phyloP scores from a whole-genome alignment of 208 protist genomes.

The Acanthamoeba healyi region DNA sequence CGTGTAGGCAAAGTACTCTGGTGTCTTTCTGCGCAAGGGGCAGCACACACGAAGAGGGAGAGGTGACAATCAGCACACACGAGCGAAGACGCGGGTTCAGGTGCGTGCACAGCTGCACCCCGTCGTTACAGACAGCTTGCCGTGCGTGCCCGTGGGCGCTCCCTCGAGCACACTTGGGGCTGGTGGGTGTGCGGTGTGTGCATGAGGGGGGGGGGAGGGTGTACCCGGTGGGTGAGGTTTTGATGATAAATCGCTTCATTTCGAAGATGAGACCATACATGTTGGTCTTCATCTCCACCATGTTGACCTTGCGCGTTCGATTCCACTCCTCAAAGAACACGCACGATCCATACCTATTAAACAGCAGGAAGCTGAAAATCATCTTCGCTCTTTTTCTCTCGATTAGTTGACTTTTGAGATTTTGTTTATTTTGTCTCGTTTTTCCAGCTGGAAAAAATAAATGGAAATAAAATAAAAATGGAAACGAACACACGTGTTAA shows the following conservation, averaged over 20 bases:
- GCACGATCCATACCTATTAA: constrained; percentile 77
- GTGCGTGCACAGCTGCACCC: not conserved
- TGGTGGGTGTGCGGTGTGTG: no score
- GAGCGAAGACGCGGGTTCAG: no score
- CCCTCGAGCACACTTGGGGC: not conserved
- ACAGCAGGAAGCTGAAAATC: constrained; percentile 84
- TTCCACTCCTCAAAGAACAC: constrained; percentile 84
- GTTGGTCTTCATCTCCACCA: constrained; percentile 77
- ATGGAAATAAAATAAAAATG: no score
- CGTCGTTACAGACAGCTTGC: no score
- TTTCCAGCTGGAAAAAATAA: no score
- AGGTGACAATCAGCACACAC: no score
- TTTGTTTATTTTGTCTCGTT: not conserved
- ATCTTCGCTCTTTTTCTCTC: constrained; percentile 2
- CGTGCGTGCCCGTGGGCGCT: not conserved
- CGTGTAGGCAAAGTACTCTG: constrained; percentile 80
- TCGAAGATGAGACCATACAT: constrained; percentile 81
- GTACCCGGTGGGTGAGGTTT: constrained; percentile 77
- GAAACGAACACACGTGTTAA: no score
- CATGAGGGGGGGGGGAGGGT: not conserved
- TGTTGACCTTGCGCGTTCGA: constrained; percentile 74
- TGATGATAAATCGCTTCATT: constrained; percentile 78
- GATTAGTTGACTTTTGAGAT: not conserved
- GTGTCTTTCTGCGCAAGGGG: constrained; percentile 50
- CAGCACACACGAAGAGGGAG: no score